Evolutionary conservation across 1,284 basidiomycete genomes (phyloP).

Genomic region (Tilletia setariae): DNA sequence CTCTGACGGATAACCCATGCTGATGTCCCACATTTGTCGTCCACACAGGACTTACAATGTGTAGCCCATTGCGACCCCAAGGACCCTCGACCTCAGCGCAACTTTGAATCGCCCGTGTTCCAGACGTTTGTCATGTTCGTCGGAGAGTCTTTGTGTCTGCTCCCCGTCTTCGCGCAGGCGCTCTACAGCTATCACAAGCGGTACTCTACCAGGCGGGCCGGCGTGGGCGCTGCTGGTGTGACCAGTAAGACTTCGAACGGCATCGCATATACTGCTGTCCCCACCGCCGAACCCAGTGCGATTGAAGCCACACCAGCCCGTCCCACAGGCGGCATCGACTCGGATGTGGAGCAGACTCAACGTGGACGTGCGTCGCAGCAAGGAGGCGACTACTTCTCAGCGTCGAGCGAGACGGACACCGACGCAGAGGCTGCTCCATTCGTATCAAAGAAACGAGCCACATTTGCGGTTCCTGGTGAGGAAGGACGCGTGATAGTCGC

Average conservation of each 20-base stretch:
- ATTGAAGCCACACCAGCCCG: background rate
- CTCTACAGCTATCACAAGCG: constrained; percentile 23
- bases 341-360: background rate
- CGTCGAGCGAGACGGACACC: constrained; percentile 6
- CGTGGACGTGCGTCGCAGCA: background rate
- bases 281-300: constrained; percentile 17
- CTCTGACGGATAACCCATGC: too few relatives aligned
- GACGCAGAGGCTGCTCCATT: background rate
- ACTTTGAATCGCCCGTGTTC: constrained; percentile 52
- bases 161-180: constrained; percentile 30
- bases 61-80: constrained; percentile 50
- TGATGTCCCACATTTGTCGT: too few relatives aligned
- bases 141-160: constrained; percentile 54
- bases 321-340: background rate
- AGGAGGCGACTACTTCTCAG: background rate
- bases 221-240: constrained; percentile 20
- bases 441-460: background rate
- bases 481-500: background rate
- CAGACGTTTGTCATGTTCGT: constrained; percentile 55
- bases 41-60: constrained; percentile 53
- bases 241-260: constrained; percentile 36
- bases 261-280: constrained; percentile 27
- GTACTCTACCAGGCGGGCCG: background rate
- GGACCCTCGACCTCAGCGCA: constrained; percentile 32
- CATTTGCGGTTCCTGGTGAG: background rate